Evolutionary conservation across 495 filamentous ascomycete genomes (phyloP).

Genomic region (Penicillium verhagenii): DNA sequence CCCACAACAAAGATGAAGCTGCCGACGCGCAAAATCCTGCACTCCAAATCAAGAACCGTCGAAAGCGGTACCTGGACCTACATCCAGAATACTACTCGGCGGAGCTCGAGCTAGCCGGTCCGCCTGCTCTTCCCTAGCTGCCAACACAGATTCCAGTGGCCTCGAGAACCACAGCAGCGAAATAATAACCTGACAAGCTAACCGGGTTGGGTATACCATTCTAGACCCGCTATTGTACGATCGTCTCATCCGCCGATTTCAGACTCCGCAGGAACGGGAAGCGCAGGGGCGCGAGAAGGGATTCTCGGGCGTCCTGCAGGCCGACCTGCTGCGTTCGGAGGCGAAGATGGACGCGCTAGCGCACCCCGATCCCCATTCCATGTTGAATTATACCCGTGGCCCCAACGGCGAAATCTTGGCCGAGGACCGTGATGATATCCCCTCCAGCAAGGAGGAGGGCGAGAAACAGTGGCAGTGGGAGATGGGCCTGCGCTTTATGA

Average conservation of each 20-base stretch:
- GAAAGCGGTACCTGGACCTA: slow-evolving; percentile 61
- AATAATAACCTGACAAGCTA: slow-evolving; percentile 11
- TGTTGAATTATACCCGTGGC: slow-evolving; percentile 46
- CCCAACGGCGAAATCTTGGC: slow-evolving; percentile 55
- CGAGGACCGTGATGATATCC: slow-evolving; percentile 57
- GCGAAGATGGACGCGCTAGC: slow-evolving; percentile 64
- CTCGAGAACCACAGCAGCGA: slow-evolving; percentile 8
- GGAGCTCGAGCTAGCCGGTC: slow-evolving; percentile 63
- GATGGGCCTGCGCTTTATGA: slow-evolving; percentile 67
- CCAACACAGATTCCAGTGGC: slow-evolving; percentile 4
- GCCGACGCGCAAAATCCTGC: slow-evolving; percentile 16
- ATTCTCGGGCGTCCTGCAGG: slow-evolving; percentile 69
- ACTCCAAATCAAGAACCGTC: slow-evolving; percentile 57
- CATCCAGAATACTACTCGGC: slow-evolving; percentile 65
- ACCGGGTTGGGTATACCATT: slow-evolving; percentile 29
- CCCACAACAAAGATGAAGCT: slow-evolving; percentile 11
- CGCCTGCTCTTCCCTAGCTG: slow-evolving; percentile 38
- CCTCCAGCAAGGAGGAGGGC: slow-evolving; percentile 63
- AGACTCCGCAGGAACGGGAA: slow-evolving; percentile 69
- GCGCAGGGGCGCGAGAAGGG: slow-evolving; percentile 68
- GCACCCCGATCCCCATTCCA: slow-evolving; percentile 52
- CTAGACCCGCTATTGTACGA: slow-evolving; percentile 79
- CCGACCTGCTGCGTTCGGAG: slow-evolving; percentile 69
- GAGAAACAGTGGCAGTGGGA: slow-evolving; percentile 63
- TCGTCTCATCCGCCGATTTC: slow-evolving; percentile 74